These are phyloP conservation scores for Komagataella pseudopastoris DNA, from an alignment of 805 yeast genomes.

Conservation along the genomic window DNA sequence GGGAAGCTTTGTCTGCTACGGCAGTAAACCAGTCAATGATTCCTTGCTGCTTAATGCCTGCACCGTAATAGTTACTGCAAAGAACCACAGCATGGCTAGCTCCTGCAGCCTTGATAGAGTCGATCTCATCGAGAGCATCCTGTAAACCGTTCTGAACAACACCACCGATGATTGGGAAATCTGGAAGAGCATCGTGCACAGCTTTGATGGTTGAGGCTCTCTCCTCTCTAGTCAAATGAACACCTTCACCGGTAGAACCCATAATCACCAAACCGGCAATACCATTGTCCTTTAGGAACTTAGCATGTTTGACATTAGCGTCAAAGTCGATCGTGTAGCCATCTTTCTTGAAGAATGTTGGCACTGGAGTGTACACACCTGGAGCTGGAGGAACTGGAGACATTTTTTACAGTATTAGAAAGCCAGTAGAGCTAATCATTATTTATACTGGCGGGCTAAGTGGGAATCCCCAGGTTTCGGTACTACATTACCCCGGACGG, in stretches of 20 bases:
- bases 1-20: conserved; percentile 26
- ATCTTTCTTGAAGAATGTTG: conserved; percentile 37
- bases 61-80: conserved; percentile 35
- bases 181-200: conserved; percentile 23
- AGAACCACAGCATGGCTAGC: conserved; percentile 26
- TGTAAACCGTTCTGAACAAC: conserved; percentile 30
- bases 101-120: conserved; percentile 21
- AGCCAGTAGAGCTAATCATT: not conserved
- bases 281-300: conserved; percentile 26
- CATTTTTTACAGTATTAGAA: not conserved
- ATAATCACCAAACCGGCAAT: conserved; percentile 32
- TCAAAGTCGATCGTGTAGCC: conserved; percentile 26
- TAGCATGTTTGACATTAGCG: conserved; percentile 30
- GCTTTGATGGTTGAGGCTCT: conserved; percentile 20
- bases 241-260: conserved; percentile 46
- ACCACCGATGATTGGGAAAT: conserved; percentile 32
- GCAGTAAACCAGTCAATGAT: conserved; percentile 28
- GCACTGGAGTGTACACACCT: conserved; percentile 39
- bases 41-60: conserved; percentile 29
- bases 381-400: conserved; percentile 13
- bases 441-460: not conserved
- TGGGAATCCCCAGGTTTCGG: not conserved
- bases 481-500: not conserved
- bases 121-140: conserved; percentile 29
- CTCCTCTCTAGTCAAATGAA: conserved; percentile 33